Conservation (phyloP, 371 early-diverging fungal species). For the Quaeritorhiza haematococci region DNA sequence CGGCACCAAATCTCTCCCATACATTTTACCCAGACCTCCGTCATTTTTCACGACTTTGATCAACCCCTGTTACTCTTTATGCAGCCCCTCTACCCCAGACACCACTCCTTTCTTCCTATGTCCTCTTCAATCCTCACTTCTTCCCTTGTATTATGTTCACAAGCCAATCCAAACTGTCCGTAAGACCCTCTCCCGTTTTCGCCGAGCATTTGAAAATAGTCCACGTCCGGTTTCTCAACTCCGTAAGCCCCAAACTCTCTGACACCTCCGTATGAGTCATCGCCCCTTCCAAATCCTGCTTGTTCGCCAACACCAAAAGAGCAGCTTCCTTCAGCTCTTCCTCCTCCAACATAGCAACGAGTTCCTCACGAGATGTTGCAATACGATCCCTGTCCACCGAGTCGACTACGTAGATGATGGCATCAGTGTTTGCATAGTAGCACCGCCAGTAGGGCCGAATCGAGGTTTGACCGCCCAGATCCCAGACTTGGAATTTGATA, state of each 20-base stretch:
- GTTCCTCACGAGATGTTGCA: conserved; percentile 79
- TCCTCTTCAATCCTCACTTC: no score
- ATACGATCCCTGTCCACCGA: conserved; percentile 89
- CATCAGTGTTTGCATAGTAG: conserved; percentile 94
- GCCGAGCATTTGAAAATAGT: conserved; percentile 81
- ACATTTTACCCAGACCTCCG: no score
- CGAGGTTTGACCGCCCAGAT: conserved; percentile 78
- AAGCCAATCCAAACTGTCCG: conserved; percentile 77
- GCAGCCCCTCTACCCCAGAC: no score
- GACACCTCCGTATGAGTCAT: conserved; percentile 91
- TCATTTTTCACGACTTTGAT: no score
- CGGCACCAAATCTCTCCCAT: no score
- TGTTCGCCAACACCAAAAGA: conserved; percentile 92
- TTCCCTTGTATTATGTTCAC: conserved; percentile 11
- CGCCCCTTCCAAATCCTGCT: conserved; percentile 93
- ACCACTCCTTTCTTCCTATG: no score
- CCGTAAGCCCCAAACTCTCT: conserved; percentile 81
- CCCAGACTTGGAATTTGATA: conserved; percentile 95
- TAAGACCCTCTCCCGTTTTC: conserved; percentile 77
- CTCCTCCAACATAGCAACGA: conserved; percentile 68
- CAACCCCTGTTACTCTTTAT: no score
- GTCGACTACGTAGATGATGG: conserved; percentile 96
- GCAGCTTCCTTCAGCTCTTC: conserved; percentile 88
- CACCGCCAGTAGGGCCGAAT: conserved; percentile 82
- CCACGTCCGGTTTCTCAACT: conserved; percentile 88